phyloP scores from a whole-genome alignment of 495 filamentous ascomycete species.

The Penicillium bialowiezense region DNA sequence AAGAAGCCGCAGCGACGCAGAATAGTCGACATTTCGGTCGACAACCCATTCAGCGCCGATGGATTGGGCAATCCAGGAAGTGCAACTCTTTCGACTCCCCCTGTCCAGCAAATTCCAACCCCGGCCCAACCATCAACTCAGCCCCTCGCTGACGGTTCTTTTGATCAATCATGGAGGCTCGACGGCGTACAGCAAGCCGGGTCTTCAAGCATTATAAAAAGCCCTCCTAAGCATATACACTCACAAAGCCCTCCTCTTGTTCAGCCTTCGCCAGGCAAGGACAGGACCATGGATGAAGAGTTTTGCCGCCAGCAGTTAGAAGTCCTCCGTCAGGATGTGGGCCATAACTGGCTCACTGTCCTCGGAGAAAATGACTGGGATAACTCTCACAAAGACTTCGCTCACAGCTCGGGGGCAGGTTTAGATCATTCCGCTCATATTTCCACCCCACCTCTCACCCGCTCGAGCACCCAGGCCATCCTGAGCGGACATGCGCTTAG shows the following conservation, averaged over 20 bases:
- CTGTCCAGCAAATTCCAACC: conserved; percentile 34
- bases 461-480: conserved; percentile 48
- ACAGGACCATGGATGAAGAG: conserved; percentile 71
- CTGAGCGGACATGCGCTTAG: conserved; percentile 50
- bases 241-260: conserved; percentile 18
- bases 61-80: conserved; percentile 32
- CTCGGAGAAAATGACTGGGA: conserved; percentile 76
- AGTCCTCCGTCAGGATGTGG: conserved; percentile 76
- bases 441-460: conserved; percentile 33
- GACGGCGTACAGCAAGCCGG: conserved; percentile 34
- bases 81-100: conserved; percentile 25
- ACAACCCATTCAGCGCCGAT: conserved; percentile 45
- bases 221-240: conserved; percentile 14
- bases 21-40: conserved; percentile 77
- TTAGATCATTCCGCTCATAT: conserved; percentile 37
- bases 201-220: conserved; percentile 28
- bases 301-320: conserved; percentile 83
- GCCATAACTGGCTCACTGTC: conserved; percentile 79
- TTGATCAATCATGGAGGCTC: conserved; percentile 35
- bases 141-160: conserved; percentile 26
- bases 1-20: conserved; percentile 63
- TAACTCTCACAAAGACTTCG: conserved; percentile 30
- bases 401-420: conserved; percentile 31
- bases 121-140: no score
- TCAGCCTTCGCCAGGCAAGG: conserved; percentile 23